These are phyloP conservation scores for Fragaria ananassa DNA, from an alignment of 306 rosid genomes.

Conservation along the genomic window DNA sequence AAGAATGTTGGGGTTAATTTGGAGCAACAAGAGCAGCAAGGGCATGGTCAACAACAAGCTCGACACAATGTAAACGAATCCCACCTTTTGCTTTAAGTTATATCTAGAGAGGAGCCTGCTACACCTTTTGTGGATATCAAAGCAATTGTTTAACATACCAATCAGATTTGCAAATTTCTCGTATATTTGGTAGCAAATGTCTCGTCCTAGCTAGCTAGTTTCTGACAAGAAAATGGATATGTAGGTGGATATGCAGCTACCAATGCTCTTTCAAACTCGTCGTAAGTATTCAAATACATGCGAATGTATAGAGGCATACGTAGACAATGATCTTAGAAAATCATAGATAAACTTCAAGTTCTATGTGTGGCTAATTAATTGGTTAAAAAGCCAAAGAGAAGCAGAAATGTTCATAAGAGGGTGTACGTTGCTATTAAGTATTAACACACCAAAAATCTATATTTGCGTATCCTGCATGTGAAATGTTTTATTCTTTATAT, in stretches of 20 bases:
- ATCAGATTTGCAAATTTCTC: background rate
- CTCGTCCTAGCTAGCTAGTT: background rate
- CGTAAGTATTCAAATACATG: background rate
- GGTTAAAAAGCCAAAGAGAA: background rate
- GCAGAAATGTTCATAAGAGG: no score
- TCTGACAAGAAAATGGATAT: background rate
- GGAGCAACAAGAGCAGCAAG: background rate
- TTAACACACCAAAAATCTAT: no score
- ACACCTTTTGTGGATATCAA: background rate
- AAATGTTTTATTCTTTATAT: no score
- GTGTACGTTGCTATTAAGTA: no score
- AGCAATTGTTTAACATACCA: background rate
- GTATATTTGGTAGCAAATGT: background rate
- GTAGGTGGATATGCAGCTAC: background rate
- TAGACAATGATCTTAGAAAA: background rate
- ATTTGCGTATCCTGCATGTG: no score
- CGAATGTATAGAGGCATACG: background rate
- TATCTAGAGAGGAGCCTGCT: background rate
- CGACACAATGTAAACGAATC: conserved; percentile 3
- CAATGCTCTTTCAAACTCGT: background rate
- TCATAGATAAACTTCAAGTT: background rate
- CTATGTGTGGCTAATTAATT: background rate
- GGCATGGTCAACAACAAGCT: background rate
- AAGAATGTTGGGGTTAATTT: conserved; percentile 6
- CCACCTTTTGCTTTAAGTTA: background rate